Percentiles rank a stretch among this genome's conserved stretches.
phyloP scores from a whole-genome alignment of 768 basidiomycete species.

The Russula vinacea region DNA sequence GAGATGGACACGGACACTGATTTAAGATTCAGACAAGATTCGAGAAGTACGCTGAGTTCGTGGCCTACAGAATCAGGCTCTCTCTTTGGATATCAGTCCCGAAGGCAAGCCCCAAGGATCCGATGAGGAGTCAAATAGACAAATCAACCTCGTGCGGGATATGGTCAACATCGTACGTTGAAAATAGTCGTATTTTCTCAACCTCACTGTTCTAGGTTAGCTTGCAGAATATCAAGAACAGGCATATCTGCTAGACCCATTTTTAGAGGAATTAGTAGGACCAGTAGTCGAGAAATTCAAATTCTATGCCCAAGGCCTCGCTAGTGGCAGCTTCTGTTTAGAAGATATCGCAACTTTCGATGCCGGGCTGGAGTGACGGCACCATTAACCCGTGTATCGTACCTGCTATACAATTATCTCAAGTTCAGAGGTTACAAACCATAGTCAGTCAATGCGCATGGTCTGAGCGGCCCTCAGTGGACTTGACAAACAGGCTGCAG shows the following conservation, averaged over 20 bases:
- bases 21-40: slow-evolving; percentile 50
- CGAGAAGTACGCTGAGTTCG: slow-evolving; percentile 57
- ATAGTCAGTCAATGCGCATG: slow-evolving; percentile 59
- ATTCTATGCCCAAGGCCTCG: slow-evolving; percentile 44
- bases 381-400: slow-evolving; percentile 49
- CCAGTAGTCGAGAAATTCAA: slow-evolving; percentile 71
- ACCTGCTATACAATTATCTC: slow-evolving; percentile 72
- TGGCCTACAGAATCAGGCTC: slow-evolving; percentile 49
- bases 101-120: slow-evolving; percentile 42
- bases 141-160: slow-evolving; percentile 11
- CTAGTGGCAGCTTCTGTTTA: slow-evolving; percentile 19
- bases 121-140: slow-evolving; percentile 21
- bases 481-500: slow-evolving; percentile 43
- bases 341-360: slow-evolving; percentile 32
- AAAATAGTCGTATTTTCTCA: not conserved
- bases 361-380: slow-evolving; percentile 34
- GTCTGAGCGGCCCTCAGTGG: not conserved
- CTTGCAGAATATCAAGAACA: slow-evolving; percentile 91
- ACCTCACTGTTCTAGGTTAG: slow-evolving; percentile 42
- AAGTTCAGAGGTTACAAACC: slow-evolving; percentile 89
- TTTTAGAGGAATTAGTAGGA: slow-evolving; percentile 70
- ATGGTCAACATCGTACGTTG: slow-evolving; percentile 20
- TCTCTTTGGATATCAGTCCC: slow-evolving; percentile 46
- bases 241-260: slow-evolving; percentile 87
- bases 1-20: slow-evolving; percentile 43